Evolutionary conservation across 2,329 filamentous ascomycete species (phyloP), one percentile per base, ranked within the genome.

Genomic region (Aspergillus hortae): DNA sequence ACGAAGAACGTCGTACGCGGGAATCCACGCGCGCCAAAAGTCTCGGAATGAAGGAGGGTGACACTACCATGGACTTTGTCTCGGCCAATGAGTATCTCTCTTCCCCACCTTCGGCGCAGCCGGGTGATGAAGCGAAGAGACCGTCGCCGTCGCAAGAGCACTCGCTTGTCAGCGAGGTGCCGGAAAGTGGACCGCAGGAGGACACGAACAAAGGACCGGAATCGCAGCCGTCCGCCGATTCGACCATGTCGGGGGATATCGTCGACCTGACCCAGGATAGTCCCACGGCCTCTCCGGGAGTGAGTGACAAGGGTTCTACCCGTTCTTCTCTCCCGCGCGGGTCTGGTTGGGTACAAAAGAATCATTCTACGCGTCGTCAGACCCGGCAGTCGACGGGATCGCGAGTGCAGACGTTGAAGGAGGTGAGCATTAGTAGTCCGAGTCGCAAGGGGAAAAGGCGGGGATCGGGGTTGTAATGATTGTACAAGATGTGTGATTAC

Each of bases 221-320:
- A 23, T 33, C 42, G 15, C 51, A 41, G 25, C 30, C 25, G 43
- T 40, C 45, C 12, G 32, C 43, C 12, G 36, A 27, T 27, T 49
- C 59, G 23, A 48, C 54, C 19, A 41, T 54, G 32, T 56, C 64
- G 23, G 56, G 12, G 9, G 27, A 41, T 35, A 47, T 72, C 27
- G 63, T 74, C 30, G 72, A 74, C 51, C 56, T 74, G 41, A 74
- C 72, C 7, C 57, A 64, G n/a, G 68, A 66, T 11, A 74, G 70
- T 52, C 67, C 69, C 17, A 56, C 58, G 1, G 53, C 47, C 6
- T 62, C 63, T 2, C 61, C 63, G 4, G 61, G 49, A 2, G 63
- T 60, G n/a, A 65, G 59, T 45, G 67, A 68, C 33, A 52, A 62
- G 17, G 65, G 68, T 19, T 67, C 58, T 58, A 60, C 61, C n/a